Percentiles rank a stretch among this genome's conserved stretches.
Evolutionary conservation across 306 rosid species (phyloP).

Genomic region (Begonia fuchsioides): DNA sequence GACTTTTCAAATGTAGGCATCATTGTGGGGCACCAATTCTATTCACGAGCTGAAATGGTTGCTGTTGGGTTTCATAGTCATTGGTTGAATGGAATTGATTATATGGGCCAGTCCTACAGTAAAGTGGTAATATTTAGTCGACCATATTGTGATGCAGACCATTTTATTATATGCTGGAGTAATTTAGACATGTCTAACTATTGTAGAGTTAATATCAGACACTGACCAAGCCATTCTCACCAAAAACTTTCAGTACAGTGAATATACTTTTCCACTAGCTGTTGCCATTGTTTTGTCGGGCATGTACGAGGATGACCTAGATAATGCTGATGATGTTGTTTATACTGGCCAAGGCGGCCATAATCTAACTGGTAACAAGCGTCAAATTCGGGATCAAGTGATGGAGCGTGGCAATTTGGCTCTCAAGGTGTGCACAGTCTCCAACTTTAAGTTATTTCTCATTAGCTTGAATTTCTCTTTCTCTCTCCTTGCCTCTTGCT

Average conservation of each 20-base stretch:
- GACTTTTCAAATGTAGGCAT: slow-evolving; percentile 31
- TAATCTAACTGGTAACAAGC: slow-evolving; percentile 68
- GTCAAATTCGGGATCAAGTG: slow-evolving; percentile 61
- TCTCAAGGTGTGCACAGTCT: slow-evolving; percentile 49
- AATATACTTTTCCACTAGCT: slow-evolving; percentile 52
- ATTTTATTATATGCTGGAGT: too few species aligned
- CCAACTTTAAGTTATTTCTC: too few species aligned
- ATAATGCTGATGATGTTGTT: slow-evolving; percentile 81
- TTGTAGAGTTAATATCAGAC: too few species aligned
- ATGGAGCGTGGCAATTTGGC: slow-evolving; percentile 85
- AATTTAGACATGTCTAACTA: too few species aligned
- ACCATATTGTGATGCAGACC: too few species aligned
- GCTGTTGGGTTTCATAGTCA: slow-evolving; percentile 89
- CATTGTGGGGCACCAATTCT: slow-evolving; percentile 81
- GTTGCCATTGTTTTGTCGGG: slow-evolving; percentile 90
- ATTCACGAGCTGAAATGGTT: slow-evolving; percentile 97
- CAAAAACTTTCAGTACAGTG: slow-evolving; percentile 22
- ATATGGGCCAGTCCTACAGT: slow-evolving; percentile 43
- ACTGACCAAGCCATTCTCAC: too few species aligned
- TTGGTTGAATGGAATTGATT: slow-evolving; percentile 94
- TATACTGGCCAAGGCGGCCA: slow-evolving; percentile 99
- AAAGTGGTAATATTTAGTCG: slow-evolving; percentile 40
- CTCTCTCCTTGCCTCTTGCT: too few species aligned
- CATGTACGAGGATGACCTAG: slow-evolving; percentile 90
- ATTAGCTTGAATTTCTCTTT: too few species aligned